Percentiles rank a stretch among this genome's conserved stretches.
phyloP scores from a whole-genome alignment of 1,284 basidiomycete species.

The Cryptococcus jaspeensis region DNA sequence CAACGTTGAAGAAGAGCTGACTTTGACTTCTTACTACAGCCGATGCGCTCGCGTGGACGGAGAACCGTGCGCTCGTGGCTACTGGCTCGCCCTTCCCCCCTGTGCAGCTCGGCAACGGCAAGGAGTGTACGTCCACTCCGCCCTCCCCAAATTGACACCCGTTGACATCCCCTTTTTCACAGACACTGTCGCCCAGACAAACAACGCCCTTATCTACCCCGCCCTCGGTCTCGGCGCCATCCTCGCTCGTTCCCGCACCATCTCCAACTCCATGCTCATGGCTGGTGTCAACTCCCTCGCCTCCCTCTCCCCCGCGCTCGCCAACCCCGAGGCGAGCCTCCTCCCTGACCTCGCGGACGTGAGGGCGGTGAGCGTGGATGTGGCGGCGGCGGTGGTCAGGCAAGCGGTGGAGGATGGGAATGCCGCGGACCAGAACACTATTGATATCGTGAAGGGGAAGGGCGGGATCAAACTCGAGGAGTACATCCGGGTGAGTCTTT shows the following conservation, averaged over 20 bases:
- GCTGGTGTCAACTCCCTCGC: constrained; percentile 67
- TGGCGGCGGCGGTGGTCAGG: constrained; percentile 72
- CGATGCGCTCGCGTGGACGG: constrained; percentile 61
- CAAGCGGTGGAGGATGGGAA: constrained; percentile 71
- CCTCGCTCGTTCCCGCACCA: constrained; percentile 60
- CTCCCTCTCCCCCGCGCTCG: constrained; percentile 68
- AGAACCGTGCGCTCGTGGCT: constrained; percentile 69
- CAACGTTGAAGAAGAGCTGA: background rate
- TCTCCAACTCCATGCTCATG: constrained; percentile 69
- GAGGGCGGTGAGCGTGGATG: constrained; percentile 54
- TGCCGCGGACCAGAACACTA: constrained; percentile 39
- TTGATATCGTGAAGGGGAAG: constrained; percentile 43
- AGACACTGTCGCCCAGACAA: constrained; percentile 48
- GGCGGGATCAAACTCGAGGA: constrained; percentile 39
- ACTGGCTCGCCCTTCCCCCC: constrained; percentile 79
- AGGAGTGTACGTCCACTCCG: constrained; percentile 27
- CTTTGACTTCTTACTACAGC: constrained; percentile 31
- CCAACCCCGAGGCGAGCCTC: constrained; percentile 60
- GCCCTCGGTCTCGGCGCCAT: constrained; percentile 73
- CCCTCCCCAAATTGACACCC: background rate
- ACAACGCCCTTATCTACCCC: constrained; percentile 73
- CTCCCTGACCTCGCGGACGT: constrained; percentile 67
- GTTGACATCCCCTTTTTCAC: background rate
- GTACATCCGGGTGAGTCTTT: constrained; percentile 37
- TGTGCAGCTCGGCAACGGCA: constrained; percentile 60